These are phyloP conservation scores for Wickerhamiella kazuoi DNA, from an alignment of 805 yeast genomes.

Conservation along the genomic window DNA sequence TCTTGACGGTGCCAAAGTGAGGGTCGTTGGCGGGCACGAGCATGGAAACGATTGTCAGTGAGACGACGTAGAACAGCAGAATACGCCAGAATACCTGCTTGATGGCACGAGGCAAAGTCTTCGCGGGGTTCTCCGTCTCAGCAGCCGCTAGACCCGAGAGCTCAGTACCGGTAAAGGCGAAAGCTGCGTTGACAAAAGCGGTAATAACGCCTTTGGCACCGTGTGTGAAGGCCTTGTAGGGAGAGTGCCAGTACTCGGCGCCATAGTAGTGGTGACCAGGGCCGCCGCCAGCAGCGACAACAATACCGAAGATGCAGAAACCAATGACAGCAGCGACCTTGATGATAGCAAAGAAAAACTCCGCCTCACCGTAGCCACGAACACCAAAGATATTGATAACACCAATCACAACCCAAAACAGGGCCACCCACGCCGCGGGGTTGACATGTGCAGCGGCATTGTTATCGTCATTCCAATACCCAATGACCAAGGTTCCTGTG, in stretches of 20 bases:
- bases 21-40: constrained; percentile 45
- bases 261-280: constrained; percentile 38
- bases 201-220: constrained; percentile 49
- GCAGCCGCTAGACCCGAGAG: constrained; percentile 58
- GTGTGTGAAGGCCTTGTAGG: constrained; percentile 36
- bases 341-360: constrained; percentile 34
- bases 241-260: constrained; percentile 24
- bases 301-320: constrained; percentile 36
- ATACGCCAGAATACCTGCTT: constrained; percentile 74
- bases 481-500: constrained; percentile 35
- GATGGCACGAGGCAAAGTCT: constrained; percentile 49
- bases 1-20: constrained; percentile 32
- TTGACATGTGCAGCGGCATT: constrained; percentile 34
- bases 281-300: constrained; percentile 42
- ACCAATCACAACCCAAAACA: constrained; percentile 30
- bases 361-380: constrained; percentile 42
- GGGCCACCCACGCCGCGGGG: constrained; percentile 31
- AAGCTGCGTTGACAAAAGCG: constrained; percentile 54
- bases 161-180: constrained; percentile 63
- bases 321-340: constrained; percentile 38
- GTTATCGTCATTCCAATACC: constrained; percentile 36
- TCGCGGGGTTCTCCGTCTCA: constrained; percentile 51
- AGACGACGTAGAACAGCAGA: constrained; percentile 43
- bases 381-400: constrained; percentile 33
- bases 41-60: constrained; percentile 39